Percentiles rank a stretch among this genome's conserved stretches.
These are phyloP conservation scores for Deuterostichococcus epilithicus DNA, from an alignment of 139 green algal species.

Conservation along the genomic window DNA sequence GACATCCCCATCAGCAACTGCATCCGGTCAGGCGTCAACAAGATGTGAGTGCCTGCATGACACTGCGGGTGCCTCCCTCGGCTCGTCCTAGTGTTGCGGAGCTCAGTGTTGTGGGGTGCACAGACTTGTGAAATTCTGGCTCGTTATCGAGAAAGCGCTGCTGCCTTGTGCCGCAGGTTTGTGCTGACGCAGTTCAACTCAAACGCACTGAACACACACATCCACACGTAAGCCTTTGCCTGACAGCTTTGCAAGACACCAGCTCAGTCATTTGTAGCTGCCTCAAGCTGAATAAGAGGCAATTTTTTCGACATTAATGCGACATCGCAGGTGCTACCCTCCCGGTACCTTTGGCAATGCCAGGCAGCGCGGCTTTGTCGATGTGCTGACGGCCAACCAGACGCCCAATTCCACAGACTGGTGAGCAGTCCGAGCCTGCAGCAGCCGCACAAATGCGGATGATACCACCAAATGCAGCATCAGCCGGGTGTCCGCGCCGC, in stretches of 20 bases:
- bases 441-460: too few relatives aligned
- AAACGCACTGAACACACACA: slow-evolving; percentile 50
- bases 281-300: too few relatives aligned
- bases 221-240: too few relatives aligned
- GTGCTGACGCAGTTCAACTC: slow-evolving; percentile 62
- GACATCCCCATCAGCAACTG: slow-evolving; percentile 60
- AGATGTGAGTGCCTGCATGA: slow-evolving; percentile 32
- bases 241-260: too few relatives aligned
- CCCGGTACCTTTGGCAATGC: slow-evolving; percentile 37
- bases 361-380: slow-evolving; percentile 39
- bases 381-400: slow-evolving; percentile 51
- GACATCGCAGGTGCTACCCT: too few relatives aligned
- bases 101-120: neutral
- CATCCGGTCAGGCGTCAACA: slow-evolving; percentile 53
- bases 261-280: too few relatives aligned
- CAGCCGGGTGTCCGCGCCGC: too few relatives aligned
- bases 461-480: too few relatives aligned
- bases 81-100: neutral
- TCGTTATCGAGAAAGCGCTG: neutral
- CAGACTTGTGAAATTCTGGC: neutral
- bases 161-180: slow-evolving; percentile 30
- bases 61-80: neutral
- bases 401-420: slow-evolving; percentile 30
- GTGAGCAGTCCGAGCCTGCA: too few relatives aligned
- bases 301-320: too few relatives aligned